These are phyloP conservation scores for Tulasnella sp. DNA, from an alignment of 768 basidiomycete genomes.

Conservation along the genomic window DNA sequence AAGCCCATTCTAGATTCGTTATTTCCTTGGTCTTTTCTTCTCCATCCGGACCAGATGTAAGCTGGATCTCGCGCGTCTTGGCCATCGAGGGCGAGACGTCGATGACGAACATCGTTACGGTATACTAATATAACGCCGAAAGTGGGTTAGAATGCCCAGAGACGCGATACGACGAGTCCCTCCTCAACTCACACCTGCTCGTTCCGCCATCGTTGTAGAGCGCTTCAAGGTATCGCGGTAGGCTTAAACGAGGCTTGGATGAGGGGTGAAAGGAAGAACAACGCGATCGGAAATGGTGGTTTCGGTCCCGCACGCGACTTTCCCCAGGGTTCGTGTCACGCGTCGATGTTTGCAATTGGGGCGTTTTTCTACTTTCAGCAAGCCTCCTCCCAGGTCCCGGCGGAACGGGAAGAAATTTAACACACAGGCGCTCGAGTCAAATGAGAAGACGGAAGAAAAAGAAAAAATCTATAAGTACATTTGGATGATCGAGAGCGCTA, in stretches of 20 bases:
- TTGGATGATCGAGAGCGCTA: not conserved
- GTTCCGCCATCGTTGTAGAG: not conserved
- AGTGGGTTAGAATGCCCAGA: not conserved
- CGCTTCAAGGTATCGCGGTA: not conserved
- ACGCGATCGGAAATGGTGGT: constrained; percentile 7
- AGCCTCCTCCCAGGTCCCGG: no score
- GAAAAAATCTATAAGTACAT: not conserved
- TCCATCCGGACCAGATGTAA: constrained; percentile 51
- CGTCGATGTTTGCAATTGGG: no score
- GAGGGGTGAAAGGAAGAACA: not conserved
- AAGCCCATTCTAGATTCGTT: constrained; percentile 73
- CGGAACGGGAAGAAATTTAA: no score
- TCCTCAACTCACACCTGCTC: constrained; percentile 10
- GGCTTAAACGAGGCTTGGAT: not conserved
- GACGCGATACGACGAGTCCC: no score
- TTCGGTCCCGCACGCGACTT: constrained; percentile 2
- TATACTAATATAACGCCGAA: constrained; percentile 49
- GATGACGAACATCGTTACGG: constrained; percentile 83
- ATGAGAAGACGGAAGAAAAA: not conserved
- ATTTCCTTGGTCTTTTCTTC: constrained; percentile 53
- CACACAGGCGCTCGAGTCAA: not conserved
- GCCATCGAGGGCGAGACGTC: constrained; percentile 88
- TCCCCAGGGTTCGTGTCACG: not conserved
- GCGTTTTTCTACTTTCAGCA: no score
- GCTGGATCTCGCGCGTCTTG: constrained; percentile 51